phyloP scores from a whole-genome alignment of 164 flowering plant genomes.

The Umbilicus rupestris region DNA sequence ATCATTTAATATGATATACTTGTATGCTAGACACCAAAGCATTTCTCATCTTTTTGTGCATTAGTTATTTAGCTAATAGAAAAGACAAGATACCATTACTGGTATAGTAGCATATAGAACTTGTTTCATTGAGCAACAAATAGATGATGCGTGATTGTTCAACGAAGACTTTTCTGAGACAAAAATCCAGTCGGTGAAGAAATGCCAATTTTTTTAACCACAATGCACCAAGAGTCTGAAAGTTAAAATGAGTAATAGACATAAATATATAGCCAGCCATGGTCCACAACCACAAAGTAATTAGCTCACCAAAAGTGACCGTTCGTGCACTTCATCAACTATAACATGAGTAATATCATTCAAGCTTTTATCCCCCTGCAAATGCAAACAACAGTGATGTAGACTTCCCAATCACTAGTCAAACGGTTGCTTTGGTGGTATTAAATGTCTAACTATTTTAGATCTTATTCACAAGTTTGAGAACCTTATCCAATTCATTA shows the following conservation, averaged over 20 bases:
- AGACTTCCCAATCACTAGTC: neutral
- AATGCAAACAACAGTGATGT: neutral
- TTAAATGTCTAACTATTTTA: neutral
- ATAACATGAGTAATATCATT: slow-evolving; percentile 61
- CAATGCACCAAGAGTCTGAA: neutral
- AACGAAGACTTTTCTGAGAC: neutral
- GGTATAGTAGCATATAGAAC: neutral
- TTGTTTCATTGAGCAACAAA: neutral
- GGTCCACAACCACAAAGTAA: neutral
- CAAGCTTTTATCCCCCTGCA: slow-evolving; percentile 62
- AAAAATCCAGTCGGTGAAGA: neutral
- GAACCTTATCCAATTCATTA: neutral
- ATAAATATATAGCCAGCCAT: neutral
- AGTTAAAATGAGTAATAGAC: neutral
- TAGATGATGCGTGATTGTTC: neutral
- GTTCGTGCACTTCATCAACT: slow-evolving; percentile 93
- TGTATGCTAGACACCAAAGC: neutral
- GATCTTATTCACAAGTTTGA: neutral
- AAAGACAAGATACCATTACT: neutral
- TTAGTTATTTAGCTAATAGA: neutral
- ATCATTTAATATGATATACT: neutral
- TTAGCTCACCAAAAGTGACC: slow-evolving; percentile 75
- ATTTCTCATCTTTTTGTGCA: neutral
- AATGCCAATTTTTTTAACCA: neutral
- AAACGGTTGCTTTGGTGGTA: neutral